Evolutionary conservation across 257 asterid species (phyloP).

Genomic region (Phtheirospermum japonicum): DNA sequence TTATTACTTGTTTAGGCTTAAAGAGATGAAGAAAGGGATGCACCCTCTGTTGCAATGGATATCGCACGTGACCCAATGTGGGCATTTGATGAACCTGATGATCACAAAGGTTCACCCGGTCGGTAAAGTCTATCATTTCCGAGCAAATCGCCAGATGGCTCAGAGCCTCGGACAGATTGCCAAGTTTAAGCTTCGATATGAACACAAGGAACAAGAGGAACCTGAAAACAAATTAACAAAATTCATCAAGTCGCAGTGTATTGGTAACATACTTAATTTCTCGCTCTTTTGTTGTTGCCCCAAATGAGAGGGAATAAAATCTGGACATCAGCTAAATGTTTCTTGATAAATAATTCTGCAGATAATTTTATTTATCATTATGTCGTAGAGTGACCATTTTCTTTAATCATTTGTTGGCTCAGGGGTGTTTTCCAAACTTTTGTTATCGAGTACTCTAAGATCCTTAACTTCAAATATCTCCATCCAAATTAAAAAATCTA

Average conservation of each 20-base stretch:
- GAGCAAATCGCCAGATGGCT: conserved; percentile 70
- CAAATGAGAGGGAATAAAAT: too few relatives aligned
- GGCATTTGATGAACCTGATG: conserved; percentile 56
- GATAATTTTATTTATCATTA: too few relatives aligned
- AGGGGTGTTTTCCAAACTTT: too few relatives aligned
- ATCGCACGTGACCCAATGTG: conserved; percentile 74
- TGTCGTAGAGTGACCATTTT: too few relatives aligned
- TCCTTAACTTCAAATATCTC: too few relatives aligned
- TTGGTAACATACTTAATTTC: too few relatives aligned
- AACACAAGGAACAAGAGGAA: conserved; percentile 43
- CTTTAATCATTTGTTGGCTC: too few relatives aligned
- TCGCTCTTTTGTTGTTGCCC: too few relatives aligned
- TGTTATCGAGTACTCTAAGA: too few relatives aligned
- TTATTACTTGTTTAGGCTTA: conserved; percentile 25
- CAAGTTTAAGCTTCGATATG: conserved; percentile 67
- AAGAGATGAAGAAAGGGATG: conserved; percentile 70
- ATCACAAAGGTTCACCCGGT: conserved; percentile 67
- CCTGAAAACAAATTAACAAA: conserved; percentile 33
- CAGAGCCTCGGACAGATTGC: conserved; percentile 68
- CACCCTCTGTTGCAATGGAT: conserved; percentile 85
- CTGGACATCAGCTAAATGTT: too few relatives aligned
- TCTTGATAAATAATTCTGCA: too few relatives aligned
- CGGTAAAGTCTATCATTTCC: conserved; percentile 71
- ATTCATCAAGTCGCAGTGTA: not conserved
- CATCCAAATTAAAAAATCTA: too few relatives aligned